Conservation (phyloP, 148 eudicot genomes). For the Diospyros kaki region DNA sequence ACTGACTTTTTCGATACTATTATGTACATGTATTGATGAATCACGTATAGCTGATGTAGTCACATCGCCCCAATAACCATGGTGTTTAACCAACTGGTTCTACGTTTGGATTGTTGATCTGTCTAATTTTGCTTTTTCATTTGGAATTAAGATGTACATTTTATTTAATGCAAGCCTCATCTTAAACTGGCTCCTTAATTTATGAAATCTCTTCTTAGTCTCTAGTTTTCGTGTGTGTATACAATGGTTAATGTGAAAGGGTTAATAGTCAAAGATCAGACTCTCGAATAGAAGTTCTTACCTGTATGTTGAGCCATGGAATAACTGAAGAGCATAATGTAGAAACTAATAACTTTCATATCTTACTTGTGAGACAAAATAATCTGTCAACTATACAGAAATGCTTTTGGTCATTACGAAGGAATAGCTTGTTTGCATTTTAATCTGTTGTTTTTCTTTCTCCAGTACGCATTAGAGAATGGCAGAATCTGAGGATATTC, state of each 20-base stretch:
- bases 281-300: not conserved
- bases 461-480: slow-evolving; percentile 18
- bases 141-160: not conserved
- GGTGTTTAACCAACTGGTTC: not conserved
- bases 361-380: not conserved
- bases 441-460: not conserved
- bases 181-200: not conserved
- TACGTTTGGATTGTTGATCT: slow-evolving; percentile 3
- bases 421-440: not conserved
- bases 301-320: not conserved
- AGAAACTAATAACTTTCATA: not conserved
- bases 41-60: no score
- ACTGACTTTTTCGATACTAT: no score
- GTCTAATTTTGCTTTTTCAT: not conserved
- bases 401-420: not conserved
- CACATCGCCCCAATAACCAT: no score
- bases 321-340: not conserved
- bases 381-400: not conserved
- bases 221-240: not conserved
- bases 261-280: not conserved
- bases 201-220: not conserved
- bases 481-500: slow-evolving; percentile 41
- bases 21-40: no score
- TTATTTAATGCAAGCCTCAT: not conserved
- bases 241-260: no score